Conservation (phyloP, 2,329 filamentous ascomycete species). For the Fusarium bactridioides region DNA sequence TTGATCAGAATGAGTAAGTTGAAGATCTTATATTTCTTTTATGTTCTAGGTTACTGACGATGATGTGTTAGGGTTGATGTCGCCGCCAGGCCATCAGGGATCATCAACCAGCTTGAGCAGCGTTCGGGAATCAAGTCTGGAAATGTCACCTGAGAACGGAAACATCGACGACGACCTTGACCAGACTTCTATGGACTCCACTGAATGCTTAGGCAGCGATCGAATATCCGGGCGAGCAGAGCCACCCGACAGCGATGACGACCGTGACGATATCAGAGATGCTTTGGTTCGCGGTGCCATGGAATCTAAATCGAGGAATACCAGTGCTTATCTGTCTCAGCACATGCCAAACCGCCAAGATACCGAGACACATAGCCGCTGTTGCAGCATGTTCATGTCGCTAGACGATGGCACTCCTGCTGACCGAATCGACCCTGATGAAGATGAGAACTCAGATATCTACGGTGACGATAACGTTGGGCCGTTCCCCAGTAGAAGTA, state of each 20-base stretch:
- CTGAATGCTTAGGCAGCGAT: not conserved
- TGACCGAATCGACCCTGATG: not conserved
- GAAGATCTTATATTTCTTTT: rapidly evolving
- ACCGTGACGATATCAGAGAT: not conserved
- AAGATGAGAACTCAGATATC: not conserved
- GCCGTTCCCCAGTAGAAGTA: not conserved
- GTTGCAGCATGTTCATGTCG: rapidly evolving
- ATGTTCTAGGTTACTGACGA: not conserved
- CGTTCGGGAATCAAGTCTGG: not conserved
- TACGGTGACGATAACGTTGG: not conserved
- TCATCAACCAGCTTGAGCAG: too few species aligned
- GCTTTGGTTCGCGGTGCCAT: not conserved
- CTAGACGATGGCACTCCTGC: not conserved
- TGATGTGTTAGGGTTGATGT: not conserved
- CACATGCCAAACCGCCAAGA: too few species aligned
- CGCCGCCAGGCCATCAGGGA: not conserved
- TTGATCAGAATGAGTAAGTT: not conserved
- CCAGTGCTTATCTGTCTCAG: not conserved
- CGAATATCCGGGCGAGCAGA: not conserved
- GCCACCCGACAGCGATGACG: too few species aligned
- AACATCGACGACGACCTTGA: not conserved
- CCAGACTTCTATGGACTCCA: too few species aligned
- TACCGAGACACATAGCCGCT: rapidly evolving
- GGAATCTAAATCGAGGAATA: not conserved
- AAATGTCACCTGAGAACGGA: too few species aligned